Percentiles rank a stretch among this genome's conserved stretches.
phyloP scores from a whole-genome alignment of 1,284 basidiomycete genomes.

The Leccinum griseonigrum region DNA sequence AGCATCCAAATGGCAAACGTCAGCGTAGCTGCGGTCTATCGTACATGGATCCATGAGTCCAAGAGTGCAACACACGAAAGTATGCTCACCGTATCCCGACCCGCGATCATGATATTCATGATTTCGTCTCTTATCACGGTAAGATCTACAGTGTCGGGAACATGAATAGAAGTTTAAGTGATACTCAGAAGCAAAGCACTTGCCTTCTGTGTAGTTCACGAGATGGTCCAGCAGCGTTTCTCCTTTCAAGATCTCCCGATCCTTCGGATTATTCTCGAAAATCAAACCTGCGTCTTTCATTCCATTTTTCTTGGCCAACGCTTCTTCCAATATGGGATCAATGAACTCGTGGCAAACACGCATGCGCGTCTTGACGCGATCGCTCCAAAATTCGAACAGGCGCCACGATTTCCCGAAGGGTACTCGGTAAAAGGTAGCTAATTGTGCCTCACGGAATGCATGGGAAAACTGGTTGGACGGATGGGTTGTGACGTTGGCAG shows the following conservation, averaged over 20 bases:
- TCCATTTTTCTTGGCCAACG: constrained; percentile 27
- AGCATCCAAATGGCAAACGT: constrained; percentile 57
- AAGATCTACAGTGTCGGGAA: constrained; percentile 19
- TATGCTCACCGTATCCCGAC: constrained; percentile 45
- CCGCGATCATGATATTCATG: constrained; percentile 51
- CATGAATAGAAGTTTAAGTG: background rate
- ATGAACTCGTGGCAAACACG: constrained; percentile 34
- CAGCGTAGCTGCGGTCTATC: constrained; percentile 50
- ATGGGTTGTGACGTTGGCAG: constrained; percentile 11
- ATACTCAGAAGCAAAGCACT: background rate
- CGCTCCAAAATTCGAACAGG: constrained; percentile 33
- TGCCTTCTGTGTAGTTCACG: constrained; percentile 31
- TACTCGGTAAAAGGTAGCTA: constrained; percentile 17
- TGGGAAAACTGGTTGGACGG: constrained; percentile 34
- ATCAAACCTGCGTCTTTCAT: constrained; percentile 14
- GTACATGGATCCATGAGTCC: constrained; percentile 1
- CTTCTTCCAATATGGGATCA: constrained; percentile 35
- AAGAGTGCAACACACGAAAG: background rate
- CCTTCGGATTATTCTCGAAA: constrained; percentile 14
- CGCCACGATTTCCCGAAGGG: constrained; percentile 30
- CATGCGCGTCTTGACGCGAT: constrained; percentile 34
- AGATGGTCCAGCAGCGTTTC: constrained; percentile 33
- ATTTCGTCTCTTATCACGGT: constrained; percentile 46
- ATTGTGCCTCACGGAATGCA: constrained; percentile 34
- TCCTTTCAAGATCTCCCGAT: constrained; percentile 22